A percentile compares a stretch with the other conserved stretches of the same genome.
These are phyloP conservation scores for Chaetomidium leptoderma DNA, from an alignment of 495 filamentous ascomycete genomes.

Conservation along the genomic window DNA sequence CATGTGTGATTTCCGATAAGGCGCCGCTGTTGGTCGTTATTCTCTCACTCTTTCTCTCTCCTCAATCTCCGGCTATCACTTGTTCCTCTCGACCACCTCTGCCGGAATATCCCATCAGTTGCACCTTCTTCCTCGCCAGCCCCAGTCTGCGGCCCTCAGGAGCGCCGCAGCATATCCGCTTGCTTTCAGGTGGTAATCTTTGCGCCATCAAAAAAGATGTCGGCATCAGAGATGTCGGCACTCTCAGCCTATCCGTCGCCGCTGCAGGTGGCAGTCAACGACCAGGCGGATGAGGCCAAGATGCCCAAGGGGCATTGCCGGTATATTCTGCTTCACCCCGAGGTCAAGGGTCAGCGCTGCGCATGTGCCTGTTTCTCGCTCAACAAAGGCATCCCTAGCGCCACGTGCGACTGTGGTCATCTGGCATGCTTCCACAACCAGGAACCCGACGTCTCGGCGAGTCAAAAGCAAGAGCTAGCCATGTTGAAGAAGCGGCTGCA, in stretches of 20 bases:
- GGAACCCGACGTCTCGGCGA: conserved; percentile 36
- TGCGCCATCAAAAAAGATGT: not conserved
- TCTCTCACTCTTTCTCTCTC: conserved; percentile 12
- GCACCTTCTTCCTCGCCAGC: not conserved
- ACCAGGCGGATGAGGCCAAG: conserved; percentile 35
- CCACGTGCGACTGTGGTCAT: conserved; percentile 53
- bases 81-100: not conserved
- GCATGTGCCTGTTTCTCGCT: conserved; percentile 53
- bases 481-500: conserved; percentile 44
- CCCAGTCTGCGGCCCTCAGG: conserved; percentile 7
- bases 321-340: conserved; percentile 51
- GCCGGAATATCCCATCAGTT: not conserved
- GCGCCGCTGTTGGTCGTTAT: conserved; percentile 18
- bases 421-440: conserved; percentile 52
- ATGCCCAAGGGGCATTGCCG: conserved; percentile 53
- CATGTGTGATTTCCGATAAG: conserved; percentile 34
- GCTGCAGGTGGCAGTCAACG: conserved; percentile 25
- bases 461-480: conserved; percentile 45
- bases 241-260: conserved; percentile 32
- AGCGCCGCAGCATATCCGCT: not conserved
- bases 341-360: conserved; percentile 52
- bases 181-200: not conserved
- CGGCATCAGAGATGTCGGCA: conserved; percentile 23
- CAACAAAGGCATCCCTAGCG: conserved; percentile 47
- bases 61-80: not conserved